A percentile compares a stretch with the other conserved stretches of the same genome.
These are phyloP conservation scores for Datura wrightii DNA, from an alignment of 257 asterid species.

Conservation along the genomic window DNA sequence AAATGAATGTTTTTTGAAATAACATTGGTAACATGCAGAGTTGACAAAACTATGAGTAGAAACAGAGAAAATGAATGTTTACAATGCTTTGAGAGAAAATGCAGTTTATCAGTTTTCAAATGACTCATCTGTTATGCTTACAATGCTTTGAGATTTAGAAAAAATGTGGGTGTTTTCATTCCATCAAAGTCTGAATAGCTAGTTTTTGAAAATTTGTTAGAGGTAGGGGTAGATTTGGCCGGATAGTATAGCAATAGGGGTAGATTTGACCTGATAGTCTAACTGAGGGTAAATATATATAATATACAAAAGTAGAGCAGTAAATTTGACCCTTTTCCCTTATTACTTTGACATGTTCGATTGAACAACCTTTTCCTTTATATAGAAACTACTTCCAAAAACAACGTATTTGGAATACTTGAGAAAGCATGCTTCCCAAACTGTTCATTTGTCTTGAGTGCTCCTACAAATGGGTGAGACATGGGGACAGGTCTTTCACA, in stretches of 20 bases:
- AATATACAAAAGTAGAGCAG: too few species aligned
- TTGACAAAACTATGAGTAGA: background rate
- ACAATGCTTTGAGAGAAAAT: too few species aligned
- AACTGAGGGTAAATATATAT: too few species aligned
- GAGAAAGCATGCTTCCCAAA: slow-evolving; percentile 11
- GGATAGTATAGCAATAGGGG: too few species aligned
- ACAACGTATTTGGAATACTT: background rate
- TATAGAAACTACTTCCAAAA: background rate
- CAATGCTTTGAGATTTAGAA: background rate
- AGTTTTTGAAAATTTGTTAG: too few species aligned
- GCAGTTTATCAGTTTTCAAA: background rate
- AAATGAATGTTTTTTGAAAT: too few species aligned
- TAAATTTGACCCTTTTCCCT: too few species aligned
- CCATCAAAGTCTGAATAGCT: background rate
- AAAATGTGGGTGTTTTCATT: background rate
- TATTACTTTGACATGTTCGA: background rate
- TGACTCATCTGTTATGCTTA: background rate
- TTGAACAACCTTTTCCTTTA: background rate
- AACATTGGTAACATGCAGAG: background rate
- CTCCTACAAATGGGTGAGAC: background rate
- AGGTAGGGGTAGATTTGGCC: too few species aligned
- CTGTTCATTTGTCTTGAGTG: background rate
- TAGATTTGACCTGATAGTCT: too few species aligned
- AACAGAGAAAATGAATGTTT: background rate
- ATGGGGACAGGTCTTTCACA: background rate